A percentile compares a stretch with the other conserved stretches of the same genome.
Conservation (phyloP, 2,329 filamentous ascomycete species). For the Fusarium papillatum region DNA sequence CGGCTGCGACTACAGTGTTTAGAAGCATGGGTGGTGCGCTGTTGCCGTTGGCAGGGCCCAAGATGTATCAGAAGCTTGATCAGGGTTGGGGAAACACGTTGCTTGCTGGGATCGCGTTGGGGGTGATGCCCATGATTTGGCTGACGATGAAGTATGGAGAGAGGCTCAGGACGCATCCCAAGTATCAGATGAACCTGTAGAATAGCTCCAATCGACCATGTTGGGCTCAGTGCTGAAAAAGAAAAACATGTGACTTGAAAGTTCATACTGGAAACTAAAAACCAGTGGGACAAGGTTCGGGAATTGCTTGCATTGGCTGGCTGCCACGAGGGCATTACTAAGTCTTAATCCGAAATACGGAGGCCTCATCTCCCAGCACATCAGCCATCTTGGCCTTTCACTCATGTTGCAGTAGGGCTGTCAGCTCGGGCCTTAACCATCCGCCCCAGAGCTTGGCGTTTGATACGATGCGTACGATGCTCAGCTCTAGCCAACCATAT, state of each 20-base stretch:
- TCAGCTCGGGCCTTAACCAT: not conserved
- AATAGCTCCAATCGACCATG: not conserved
- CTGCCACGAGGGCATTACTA: not conserved
- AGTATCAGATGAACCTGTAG: slow-evolving; percentile 8
- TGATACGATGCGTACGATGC: not conserved
- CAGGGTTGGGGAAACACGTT: slow-evolving; percentile 31
- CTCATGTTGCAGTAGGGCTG: not conserved
- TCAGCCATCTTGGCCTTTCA: not conserved
- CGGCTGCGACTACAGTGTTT: slow-evolving; percentile 24
- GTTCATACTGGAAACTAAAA: not conserved
- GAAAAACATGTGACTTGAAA: not conserved
- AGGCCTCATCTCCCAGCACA: not conserved
- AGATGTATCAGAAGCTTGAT: slow-evolving; percentile 30
- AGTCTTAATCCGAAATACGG: not conserved
- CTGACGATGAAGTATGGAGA: slow-evolving; percentile 23
- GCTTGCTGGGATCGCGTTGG: slow-evolving; percentile 18
- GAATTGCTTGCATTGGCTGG: not conserved
- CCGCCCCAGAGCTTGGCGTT: not conserved
- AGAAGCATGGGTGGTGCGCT: slow-evolving; percentile 25
- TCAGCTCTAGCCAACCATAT: not conserved
- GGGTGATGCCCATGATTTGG: slow-evolving; percentile 26
- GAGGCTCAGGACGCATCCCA: slow-evolving; percentile 14
- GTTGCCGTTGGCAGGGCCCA: slow-evolving; percentile 26
- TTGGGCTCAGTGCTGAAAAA: not conserved
- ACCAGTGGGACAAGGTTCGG: not conserved